Percentiles rank a stretch among this genome's conserved stretches.
Evolutionary conservation across 305 asterid genomes (phyloP).

Genomic region (Rubia balearica): DNA sequence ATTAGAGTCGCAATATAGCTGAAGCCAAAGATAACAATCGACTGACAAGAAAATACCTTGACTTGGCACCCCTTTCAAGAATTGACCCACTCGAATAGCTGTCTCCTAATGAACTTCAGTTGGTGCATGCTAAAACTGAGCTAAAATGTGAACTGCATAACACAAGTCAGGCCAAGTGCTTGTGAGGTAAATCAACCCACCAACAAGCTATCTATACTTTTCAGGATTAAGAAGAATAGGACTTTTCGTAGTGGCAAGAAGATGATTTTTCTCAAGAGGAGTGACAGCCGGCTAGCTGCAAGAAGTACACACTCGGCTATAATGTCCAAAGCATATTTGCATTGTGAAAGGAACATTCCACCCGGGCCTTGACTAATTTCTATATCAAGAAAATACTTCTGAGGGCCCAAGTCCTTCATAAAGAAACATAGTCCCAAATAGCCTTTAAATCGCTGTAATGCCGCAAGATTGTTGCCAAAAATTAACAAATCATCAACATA

Average conservation of each 20-base stretch:
- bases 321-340: slow-evolving; percentile 1
- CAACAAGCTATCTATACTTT: neutral
- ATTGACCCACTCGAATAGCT: neutral
- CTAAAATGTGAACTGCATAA: neutral
- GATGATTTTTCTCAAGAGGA: neutral
- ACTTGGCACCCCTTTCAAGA: neutral
- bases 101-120: neutral
- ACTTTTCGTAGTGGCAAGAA: neutral
- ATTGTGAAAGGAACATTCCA: neutral
- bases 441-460: too few species aligned
- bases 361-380: too few species aligned
- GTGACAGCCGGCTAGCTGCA: neutral
- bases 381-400: too few species aligned
- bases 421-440: too few species aligned
- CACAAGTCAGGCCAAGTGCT: neutral
- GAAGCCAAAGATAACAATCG: neutral
- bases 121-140: neutral
- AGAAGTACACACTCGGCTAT: neutral
- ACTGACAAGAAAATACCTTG: neutral
- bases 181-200: neutral
- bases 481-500: too few species aligned
- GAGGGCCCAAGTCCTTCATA: too few species aligned
- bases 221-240: neutral
- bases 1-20: neutral
- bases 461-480: too few species aligned